Conservation (phyloP, 2,329 filamentous ascomycete species). For the Penicillium sclerotiorum region DNA sequence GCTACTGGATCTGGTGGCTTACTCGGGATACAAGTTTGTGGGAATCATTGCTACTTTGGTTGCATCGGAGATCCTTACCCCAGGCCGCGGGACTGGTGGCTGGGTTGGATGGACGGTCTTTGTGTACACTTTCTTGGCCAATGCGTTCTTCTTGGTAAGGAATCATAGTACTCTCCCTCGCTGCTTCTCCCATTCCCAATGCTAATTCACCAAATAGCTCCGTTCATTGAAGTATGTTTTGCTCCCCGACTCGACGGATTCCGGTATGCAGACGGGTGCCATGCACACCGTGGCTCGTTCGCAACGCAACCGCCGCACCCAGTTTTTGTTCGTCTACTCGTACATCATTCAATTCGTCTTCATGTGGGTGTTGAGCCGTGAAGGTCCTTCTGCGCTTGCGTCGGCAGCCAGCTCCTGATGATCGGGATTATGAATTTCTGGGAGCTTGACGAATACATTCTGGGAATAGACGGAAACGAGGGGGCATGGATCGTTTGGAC, state of each 20-base stretch:
- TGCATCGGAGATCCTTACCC: conserved; percentile 74
- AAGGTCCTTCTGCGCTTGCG: conserved; percentile 44
- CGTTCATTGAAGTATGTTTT: conserved; percentile 95
- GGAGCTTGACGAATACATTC: conserved; percentile 6
- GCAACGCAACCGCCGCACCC: conserved; percentile 83
- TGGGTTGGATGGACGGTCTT: conserved; percentile 91
- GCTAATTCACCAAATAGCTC: conserved; percentile 60
- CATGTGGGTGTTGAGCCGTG: conserved; percentile 77
- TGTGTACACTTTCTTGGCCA: conserved; percentile 87
- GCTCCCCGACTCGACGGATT: conserved; percentile 77
- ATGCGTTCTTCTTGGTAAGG: conserved; percentile 91
- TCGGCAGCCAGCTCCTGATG: conserved; percentile 21
- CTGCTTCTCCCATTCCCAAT: too few species aligned
- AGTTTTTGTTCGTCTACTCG: conserved; percentile 92
- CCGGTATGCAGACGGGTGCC: conserved; percentile 59
- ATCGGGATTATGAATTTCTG: too few species aligned
- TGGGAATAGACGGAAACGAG: conserved; percentile 16
- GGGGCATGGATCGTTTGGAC: conserved; percentile 9
- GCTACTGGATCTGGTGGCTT: conserved; percentile 89
- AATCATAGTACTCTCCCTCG: too few species aligned
- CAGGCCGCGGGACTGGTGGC: conserved; percentile 78
- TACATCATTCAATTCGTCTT: conserved; percentile 92
- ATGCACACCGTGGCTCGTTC: conserved; percentile 76
- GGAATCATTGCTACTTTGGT: conserved; percentile 89
- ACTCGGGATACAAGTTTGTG: conserved; percentile 98